phyloP scores from a whole-genome alignment of 495 filamentous ascomycete genomes.

The Hyaloscypha finlandica region DNA sequence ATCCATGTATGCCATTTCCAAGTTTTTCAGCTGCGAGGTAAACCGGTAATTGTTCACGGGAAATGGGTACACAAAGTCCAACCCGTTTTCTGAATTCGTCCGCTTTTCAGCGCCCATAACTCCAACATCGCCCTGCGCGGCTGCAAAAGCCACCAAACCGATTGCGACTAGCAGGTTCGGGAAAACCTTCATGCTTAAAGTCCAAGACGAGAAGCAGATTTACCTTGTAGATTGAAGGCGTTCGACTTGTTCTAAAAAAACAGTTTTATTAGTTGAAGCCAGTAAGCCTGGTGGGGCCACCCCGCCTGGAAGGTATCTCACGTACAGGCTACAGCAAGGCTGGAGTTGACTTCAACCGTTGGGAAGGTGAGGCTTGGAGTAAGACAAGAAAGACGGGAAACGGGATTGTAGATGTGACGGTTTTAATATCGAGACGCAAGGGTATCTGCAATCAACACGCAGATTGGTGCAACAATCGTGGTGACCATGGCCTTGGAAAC shows the following conservation, averaged over 20 bases:
- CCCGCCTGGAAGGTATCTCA: neutral
- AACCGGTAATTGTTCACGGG: constrained; percentile 44
- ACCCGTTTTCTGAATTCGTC: constrained; percentile 6
- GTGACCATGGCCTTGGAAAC: neutral
- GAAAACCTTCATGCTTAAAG: constrained; percentile 7
- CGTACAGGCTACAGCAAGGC: neutral
- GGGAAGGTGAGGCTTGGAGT: neutral
- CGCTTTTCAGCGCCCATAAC: neutral
- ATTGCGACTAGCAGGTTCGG: neutral
- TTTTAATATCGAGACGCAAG: neutral
- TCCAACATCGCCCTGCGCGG: neutral
- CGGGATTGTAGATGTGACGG: neutral
- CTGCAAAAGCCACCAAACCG: constrained; percentile 4
- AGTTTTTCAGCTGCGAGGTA: constrained; percentile 36
- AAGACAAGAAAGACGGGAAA: neutral
- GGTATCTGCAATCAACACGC: neutral
- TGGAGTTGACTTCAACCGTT: neutral
- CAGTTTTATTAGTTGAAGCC: neutral
- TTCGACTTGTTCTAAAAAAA: neutral
- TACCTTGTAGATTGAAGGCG: neutral
- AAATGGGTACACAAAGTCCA: constrained; percentile 36
- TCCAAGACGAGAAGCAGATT: neutral
- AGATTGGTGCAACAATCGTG: neutral
- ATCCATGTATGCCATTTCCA: constrained; percentile 52
- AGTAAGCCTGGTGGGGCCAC: neutral